Evolutionary conservation across 805 yeast genomes (phyloP).

Genomic region (Hanseniaspora pseudoguilliermondii): DNA sequence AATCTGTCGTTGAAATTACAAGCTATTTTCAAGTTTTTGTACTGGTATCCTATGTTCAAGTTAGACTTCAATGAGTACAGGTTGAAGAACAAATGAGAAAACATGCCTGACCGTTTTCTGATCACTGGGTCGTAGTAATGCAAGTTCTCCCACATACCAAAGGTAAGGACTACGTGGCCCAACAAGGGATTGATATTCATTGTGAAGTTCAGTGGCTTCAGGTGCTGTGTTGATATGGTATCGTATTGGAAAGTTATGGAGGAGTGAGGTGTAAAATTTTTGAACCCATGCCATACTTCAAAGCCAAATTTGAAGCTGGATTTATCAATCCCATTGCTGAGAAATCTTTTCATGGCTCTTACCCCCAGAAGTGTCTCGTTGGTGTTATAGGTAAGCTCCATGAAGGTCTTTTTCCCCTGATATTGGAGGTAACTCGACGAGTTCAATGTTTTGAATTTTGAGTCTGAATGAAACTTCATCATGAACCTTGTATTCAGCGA

Average conservation of each 20-base stretch:
- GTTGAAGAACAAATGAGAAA: slow-evolving; percentile 80
- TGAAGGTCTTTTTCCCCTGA: slow-evolving; percentile 47
- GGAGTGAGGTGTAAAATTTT: slow-evolving; percentile 76
- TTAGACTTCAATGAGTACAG: slow-evolving; percentile 82
- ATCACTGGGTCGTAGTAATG: slow-evolving; percentile 42
- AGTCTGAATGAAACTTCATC: slow-evolving; percentile 31
- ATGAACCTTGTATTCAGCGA: slow-evolving; percentile 49
- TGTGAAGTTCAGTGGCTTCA: slow-evolving; percentile 75
- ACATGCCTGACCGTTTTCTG: slow-evolving; percentile 64
- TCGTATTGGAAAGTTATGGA: slow-evolving; percentile 79
- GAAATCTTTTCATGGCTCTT: slow-evolving; percentile 59
- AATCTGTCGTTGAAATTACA: slow-evolving; percentile 34
- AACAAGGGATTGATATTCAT: slow-evolving; percentile 75
- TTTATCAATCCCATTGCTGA: slow-evolving; percentile 28
- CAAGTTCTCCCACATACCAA: slow-evolving; percentile 13
- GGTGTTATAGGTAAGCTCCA: slow-evolving; percentile 69
- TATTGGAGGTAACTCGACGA: slow-evolving; percentile 59
- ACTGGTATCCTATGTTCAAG: slow-evolving; percentile 53
- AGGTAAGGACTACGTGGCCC: slow-evolving; percentile 80
- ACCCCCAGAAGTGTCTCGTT: slow-evolving; percentile 76
- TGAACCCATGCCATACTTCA: slow-evolving; percentile 79
- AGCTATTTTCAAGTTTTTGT: slow-evolving; percentile 7
- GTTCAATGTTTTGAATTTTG: slow-evolving; percentile 22
- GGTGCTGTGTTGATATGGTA: slow-evolving; percentile 44
- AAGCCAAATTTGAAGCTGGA: slow-evolving; percentile 50